These are phyloP conservation scores for Lachnellula willkommii DNA, from an alignment of 2,329 filamentous ascomycete genomes.

Conservation along the genomic window DNA sequence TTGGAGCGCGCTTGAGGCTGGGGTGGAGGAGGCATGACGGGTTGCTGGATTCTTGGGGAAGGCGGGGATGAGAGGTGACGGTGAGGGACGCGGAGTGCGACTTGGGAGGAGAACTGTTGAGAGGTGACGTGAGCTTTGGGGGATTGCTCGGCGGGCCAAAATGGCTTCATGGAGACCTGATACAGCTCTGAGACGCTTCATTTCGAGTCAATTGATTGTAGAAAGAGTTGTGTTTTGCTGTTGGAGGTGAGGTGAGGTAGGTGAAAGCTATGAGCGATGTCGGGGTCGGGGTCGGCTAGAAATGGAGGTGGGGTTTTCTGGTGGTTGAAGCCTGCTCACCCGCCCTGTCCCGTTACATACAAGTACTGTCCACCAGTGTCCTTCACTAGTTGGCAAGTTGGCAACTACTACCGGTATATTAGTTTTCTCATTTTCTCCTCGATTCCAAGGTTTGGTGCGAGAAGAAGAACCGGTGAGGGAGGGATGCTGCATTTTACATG, in stretches of 20 bases:
- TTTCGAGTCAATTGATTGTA: slow-evolving; percentile 22
- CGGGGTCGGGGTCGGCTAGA: too few relatives aligned
- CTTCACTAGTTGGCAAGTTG: too few relatives aligned
- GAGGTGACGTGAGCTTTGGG: slow-evolving; percentile 19
- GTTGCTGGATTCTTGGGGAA: slow-evolving; percentile 1
- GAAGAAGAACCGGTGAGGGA: too few relatives aligned
- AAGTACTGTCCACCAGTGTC: too few relatives aligned
- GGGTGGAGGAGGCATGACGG: slow-evolving; percentile 19
- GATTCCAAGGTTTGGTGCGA: too few relatives aligned
- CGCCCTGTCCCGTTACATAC: too few relatives aligned
- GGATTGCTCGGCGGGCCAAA: slow-evolving; percentile 4
- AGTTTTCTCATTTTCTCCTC: too few relatives aligned
- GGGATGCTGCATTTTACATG: too few relatives aligned
- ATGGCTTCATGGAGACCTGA: slow-evolving; percentile 17
- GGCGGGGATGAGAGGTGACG: slow-evolving; percentile 4
- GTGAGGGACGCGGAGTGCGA: slow-evolving; percentile 8
- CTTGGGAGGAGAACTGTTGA: slow-evolving; percentile 22
- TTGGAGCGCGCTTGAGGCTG: slow-evolving; percentile 35
- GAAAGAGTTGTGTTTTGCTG: slow-evolving; percentile 1
- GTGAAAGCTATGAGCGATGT: slow-evolving; percentile 4
- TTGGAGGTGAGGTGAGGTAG: background rate
- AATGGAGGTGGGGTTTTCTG: slow-evolving; percentile 12
- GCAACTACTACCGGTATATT: too few relatives aligned
- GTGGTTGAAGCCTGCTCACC: too few relatives aligned
- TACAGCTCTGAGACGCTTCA: slow-evolving; percentile 29